Conservation (phyloP, 2,329 filamentous ascomycete genomes). For the Alternaria postmessia region DNA sequence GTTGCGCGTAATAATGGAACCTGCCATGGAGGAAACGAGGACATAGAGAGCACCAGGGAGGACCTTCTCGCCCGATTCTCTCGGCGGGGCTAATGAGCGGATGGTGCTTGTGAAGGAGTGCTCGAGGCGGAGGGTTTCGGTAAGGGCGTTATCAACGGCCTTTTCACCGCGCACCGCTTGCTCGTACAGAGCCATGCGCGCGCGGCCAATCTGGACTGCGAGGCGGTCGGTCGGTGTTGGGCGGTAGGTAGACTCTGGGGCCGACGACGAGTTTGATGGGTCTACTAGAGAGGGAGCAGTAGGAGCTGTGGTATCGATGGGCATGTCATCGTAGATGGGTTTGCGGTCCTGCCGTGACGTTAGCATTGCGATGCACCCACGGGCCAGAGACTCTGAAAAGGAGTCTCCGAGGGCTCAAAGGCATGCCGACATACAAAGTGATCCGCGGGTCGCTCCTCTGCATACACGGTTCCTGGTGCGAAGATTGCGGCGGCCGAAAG, state of each 20-base stretch:
- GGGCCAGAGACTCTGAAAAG: neutral
- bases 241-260: constrained; percentile 40
- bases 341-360: constrained; percentile 49
- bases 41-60: constrained; percentile 93
- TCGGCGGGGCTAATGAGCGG: constrained; percentile 84
- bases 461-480: constrained; percentile 57
- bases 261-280: constrained; percentile 41
- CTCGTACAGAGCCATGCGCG: constrained; percentile 80
- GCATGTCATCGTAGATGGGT: constrained; percentile 79
- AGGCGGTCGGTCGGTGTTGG: constrained; percentile 91
- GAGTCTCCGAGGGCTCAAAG: neutral
- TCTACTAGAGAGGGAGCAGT: constrained; percentile 46
- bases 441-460: constrained; percentile 53
- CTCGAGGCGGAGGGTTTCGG: constrained; percentile 83
- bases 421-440: constrained; percentile 25
- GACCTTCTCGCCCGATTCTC: constrained; percentile 84
- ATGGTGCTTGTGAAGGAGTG: constrained; percentile 88
- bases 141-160: constrained; percentile 81
- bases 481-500: constrained; percentile 57
- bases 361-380: neutral
- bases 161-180: constrained; percentile 80
- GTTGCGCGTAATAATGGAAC: constrained; percentile 88
- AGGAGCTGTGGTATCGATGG: constrained; percentile 51
- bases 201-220: constrained; percentile 80
- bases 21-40: constrained; percentile 92